Conservation (phyloP, 2,329 filamentous ascomycete genomes). For the Setomelanomma holmii region DNA sequence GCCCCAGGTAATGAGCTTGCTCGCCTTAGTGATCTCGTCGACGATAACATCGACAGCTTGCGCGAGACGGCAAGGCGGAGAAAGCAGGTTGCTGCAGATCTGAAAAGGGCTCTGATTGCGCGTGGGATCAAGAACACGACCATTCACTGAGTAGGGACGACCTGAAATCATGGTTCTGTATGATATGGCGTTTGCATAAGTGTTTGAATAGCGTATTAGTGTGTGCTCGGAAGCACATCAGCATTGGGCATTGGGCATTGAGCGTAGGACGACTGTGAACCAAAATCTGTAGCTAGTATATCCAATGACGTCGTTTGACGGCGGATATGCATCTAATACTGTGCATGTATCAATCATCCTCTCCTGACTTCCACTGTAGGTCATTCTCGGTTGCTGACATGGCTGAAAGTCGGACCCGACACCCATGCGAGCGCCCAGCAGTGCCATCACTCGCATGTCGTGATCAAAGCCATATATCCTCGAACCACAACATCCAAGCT, state of each 20-base stretch:
- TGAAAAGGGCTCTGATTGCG: conserved; percentile 47
- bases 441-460: not conserved
- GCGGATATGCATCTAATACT: not conserved
- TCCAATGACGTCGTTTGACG: not conserved
- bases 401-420: not conserved
- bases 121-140: conserved; percentile 40
- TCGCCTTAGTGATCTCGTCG: conserved; percentile 51
- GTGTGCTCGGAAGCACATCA: no score
- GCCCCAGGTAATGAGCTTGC: conserved; percentile 33
- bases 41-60: conserved; percentile 48
- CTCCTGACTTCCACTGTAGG: not conserved
- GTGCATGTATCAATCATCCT: not conserved
- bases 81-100: conserved; percentile 46
- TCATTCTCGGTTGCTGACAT: not conserved
- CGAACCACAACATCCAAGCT: no score
- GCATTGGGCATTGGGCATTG: not conserved
- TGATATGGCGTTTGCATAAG: conserved; percentile 25
- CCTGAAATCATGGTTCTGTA: conserved; percentile 24
- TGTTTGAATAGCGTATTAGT: conserved; percentile 18
- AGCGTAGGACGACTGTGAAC: not conserved
- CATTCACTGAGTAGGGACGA: conserved; percentile 11
- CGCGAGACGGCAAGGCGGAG: conserved; percentile 44
- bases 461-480: no score
- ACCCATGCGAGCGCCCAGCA: not conserved
- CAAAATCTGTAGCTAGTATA: not conserved